phyloP scores from a whole-genome alignment of 2,329 filamentous ascomycete genomes.

The Ceratocystis cubensis region DNA sequence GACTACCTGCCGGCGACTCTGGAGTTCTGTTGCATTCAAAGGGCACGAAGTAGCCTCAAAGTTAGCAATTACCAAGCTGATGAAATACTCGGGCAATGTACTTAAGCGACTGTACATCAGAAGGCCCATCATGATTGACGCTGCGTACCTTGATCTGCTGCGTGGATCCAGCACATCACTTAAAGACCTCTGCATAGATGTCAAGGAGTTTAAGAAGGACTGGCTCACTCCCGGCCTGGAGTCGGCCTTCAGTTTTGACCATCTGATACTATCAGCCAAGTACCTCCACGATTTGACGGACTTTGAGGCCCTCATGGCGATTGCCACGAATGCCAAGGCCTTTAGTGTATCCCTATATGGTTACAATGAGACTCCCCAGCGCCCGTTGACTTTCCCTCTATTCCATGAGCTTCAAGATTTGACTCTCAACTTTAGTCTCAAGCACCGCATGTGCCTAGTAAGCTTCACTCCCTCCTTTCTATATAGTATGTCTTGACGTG shows the following conservation, averaged over 20 bases:
- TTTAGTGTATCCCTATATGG: neutral
- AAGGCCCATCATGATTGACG: neutral
- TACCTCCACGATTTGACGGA: too few relatives aligned
- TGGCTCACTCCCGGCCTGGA: neutral
- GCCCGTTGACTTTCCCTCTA: neutral
- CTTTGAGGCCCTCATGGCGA: neutral
- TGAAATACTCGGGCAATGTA: neutral
- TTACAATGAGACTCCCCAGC: neutral
- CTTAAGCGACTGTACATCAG: neutral
- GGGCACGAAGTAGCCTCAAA: neutral
- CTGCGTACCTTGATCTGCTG: neutral
- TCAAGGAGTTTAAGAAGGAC: neutral
- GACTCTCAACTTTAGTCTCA: neutral
- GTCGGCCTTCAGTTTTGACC: neutral
- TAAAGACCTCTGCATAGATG: neutral
- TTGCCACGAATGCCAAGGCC: neutral
- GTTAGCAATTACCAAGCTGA: neutral
- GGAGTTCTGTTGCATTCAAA: neutral
- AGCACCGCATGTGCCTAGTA: neutral
- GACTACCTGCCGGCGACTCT: neutral
- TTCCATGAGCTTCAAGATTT: neutral
- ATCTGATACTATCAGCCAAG: neutral
- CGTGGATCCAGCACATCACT: neutral
- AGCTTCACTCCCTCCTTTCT: neutral
- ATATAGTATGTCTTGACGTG: neutral